Conservation (phyloP, 768 basidiomycete genomes). For the Leccinum incarnatum region DNA sequence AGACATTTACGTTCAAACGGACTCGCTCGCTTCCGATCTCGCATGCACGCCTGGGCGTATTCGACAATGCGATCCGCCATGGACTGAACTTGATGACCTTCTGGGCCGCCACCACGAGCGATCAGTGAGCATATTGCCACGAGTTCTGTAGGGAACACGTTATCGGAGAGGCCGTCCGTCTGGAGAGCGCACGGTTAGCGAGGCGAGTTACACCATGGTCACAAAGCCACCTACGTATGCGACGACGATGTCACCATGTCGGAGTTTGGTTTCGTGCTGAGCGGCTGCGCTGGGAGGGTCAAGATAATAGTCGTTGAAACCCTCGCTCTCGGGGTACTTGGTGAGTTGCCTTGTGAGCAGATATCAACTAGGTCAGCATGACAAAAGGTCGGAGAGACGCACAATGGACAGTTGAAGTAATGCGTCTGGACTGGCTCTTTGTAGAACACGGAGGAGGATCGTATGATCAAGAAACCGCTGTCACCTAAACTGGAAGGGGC, state of each 20-base stretch:
- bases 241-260: constrained; percentile 53
- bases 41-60: constrained; percentile 70
- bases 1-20: constrained; percentile 67
- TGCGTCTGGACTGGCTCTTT: constrained; percentile 33
- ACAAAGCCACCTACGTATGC: constrained; percentile 39
- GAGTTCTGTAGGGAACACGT: constrained; percentile 66
- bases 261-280: constrained; percentile 43
- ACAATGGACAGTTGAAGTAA: constrained; percentile 36
- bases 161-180: constrained; percentile 58
- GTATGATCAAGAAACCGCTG: constrained; percentile 71
- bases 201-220: background rate
- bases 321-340: constrained; percentile 31
- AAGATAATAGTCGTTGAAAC: constrained; percentile 15
- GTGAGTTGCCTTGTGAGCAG: constrained; percentile 29
- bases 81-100: constrained; percentile 60
- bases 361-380: background rate
- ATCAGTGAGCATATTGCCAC: constrained; percentile 66
- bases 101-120: constrained; percentile 51
- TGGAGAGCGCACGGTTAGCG: constrained; percentile 23
- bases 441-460: constrained; percentile 62
- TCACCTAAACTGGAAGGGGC: constrained; percentile 60
- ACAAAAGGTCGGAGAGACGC: constrained; percentile 5
- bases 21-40: constrained; percentile 56
- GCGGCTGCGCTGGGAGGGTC: constrained; percentile 46
- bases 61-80: constrained; percentile 74